A percentile compares a stretch with the other conserved stretches of the same genome.
phyloP scores from a whole-genome alignment of 805 yeast species.

The Starmerella apicola region DNA sequence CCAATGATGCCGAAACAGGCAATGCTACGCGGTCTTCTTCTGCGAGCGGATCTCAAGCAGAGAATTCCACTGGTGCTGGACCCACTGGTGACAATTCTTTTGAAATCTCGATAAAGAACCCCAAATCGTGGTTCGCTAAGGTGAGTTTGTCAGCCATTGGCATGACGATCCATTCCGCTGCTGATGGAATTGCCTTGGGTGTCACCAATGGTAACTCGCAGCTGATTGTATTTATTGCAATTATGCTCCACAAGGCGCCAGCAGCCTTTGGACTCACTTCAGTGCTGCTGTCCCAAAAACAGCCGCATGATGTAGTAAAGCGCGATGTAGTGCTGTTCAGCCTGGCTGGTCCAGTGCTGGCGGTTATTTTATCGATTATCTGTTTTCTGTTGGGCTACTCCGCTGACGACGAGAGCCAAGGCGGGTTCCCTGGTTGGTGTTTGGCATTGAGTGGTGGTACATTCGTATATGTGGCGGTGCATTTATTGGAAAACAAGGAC shows the following conservation, averaged over 20 bases:
- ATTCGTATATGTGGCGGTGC: conserved; percentile 57
- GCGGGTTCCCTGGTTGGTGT: conserved; percentile 25
- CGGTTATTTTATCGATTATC: conserved; percentile 38
- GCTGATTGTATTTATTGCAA: conserved; percentile 42
- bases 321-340: conserved; percentile 45
- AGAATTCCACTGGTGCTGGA: conserved; percentile 1
- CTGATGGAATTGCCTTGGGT: conserved; percentile 66
- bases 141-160: conserved; percentile 45
- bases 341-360: conserved; percentile 47
- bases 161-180: conserved; percentile 49
- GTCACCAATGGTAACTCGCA: conserved; percentile 37
- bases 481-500: conserved; percentile 30
- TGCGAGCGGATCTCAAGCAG: neutral
- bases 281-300: conserved; percentile 30
- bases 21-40: neutral
- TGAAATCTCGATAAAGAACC: neutral
- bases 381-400: conserved; percentile 18
- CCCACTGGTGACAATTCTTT: too few species aligned
- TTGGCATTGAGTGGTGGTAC: conserved; percentile 61
- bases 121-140: conserved; percentile 9
- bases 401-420: conserved; percentile 31
- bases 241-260: conserved; percentile 61
- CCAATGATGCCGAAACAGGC: neutral
- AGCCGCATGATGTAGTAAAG: conserved; percentile 11
- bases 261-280: conserved; percentile 58